Base-by-base conservation (phyloP, 2,329 filamentous ascomycete species). In the Nothophaeocryptopus gaeumannii region DNA sequence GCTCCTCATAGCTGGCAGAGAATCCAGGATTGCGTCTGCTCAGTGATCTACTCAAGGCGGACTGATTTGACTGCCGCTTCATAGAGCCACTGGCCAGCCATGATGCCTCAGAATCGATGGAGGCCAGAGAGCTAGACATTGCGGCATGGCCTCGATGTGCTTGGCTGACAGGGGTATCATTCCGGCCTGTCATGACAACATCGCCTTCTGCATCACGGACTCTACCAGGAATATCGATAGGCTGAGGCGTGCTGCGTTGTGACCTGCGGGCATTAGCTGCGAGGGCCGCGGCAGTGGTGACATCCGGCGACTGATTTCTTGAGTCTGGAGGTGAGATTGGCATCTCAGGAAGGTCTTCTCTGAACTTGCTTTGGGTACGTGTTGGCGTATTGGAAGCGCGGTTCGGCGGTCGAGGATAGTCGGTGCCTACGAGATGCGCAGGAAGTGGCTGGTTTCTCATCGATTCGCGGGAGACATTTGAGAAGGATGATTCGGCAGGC, bases 31-130 rank as follows among this genome's bases (percentile, higher is more conserved):
- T 58, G 11, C 61, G 58, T 40, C 69, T 70, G 50, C 70, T 70
- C 31, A 68, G 64, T 8, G 75, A 78, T 58, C 76, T 78, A 42
- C 69, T 71, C 56, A 73, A 60, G 58, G 71, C 64, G 47, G 70
- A 72, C 58, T 64, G 72, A 63, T 64, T 71, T 56, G 74, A 78
- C 49, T 67, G 69, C 38, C 72, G 71, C 67, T 78, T 72, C 59
- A 76, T 68, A 54, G 78, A 76, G 12, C 92, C 90, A 3, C 90
- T 93, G 1, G 64, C 64, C 38, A 99, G 83, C 93, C 93, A 99
- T 0, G 91, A 96, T 4, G 82, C 93, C 72, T 99, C 93, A 0
- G 91, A 96, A 65, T 96, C 93, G 51, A 97, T 89, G 0, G 91
- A 96, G 2, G 90, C 93, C 13, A 97, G 78, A 0, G 92, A 97